Base-by-base conservation (phyloP, 208 protist genomes). In the Wallacemonas sp. region DNA sequence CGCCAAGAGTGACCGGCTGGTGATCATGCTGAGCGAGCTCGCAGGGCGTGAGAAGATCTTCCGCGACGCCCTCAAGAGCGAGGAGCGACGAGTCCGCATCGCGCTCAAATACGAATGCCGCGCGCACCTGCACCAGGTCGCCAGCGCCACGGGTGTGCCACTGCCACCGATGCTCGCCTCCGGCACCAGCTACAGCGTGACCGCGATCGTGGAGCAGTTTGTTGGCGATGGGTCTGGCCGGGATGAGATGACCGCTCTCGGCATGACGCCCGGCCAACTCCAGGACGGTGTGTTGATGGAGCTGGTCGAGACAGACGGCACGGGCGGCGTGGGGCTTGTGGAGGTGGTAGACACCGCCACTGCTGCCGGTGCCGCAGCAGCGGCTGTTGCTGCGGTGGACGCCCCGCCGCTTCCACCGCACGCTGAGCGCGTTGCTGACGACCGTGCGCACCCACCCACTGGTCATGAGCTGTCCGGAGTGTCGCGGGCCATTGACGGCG, bases 231-330 rank as follows among this genome's bases (percentile, higher is more conserved):
- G 44, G 0, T 6, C 17, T 24, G 17, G 17, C 17, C 44, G 44
- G 19, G 44, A 23, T n/a, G n/a, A n/a, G n/a, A n/a, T n/a, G n/a
- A n/a, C n/a, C n/a, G n/a, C n/a, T n/a, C n/a, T n/a, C n/a, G n/a
- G n/a, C n/a, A n/a, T n/a, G n/a, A n/a, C n/a, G n/a, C n/a, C n/a
- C n/a, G n/a, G n/a, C n/a, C n/a, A n/a, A n/a, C n/a, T n/a, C n/a
- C n/a, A n/a, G n/a, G n/a, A n/a, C n/a, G n/a, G n/a, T n/a, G n/a
- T n/a, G n/a, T n/a, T n/a, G n/a, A n/a, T n/a, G n/a, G n/a, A n/a
- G n/a, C n/a, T n/a, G n/a, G 12, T 19, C 32, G 16, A 76, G 68
- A 8, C 47, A 76, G 39, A 62, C 54, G 0, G 62, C 55, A 8
- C 44, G 9, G 9, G 6, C 44, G 44, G 17, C 19, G 44, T 49